These are phyloP conservation scores for Zychaea mexicana DNA, from an alignment of 371 early-diverging fungal species.

Conservation along the genomic window DNA sequence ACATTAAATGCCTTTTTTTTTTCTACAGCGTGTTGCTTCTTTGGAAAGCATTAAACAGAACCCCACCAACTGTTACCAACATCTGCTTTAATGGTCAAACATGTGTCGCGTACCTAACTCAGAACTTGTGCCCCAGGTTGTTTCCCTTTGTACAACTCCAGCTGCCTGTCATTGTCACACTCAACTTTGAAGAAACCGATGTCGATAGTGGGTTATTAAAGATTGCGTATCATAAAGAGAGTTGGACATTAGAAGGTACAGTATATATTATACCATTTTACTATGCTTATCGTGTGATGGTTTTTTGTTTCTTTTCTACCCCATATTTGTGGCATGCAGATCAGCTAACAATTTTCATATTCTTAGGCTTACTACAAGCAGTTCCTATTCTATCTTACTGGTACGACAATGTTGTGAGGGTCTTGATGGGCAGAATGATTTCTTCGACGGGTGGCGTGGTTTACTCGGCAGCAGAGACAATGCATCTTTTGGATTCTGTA, in stretches of 20 bases:
- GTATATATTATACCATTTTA: too few relatives aligned
- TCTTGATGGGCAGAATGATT: constrained; percentile 15
- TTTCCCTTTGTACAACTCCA: constrained; percentile 23
- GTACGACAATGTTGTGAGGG: constrained; percentile 14
- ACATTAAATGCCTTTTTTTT: too few relatives aligned
- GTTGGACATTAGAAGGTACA: constrained; percentile 30
- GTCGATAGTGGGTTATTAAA: constrained; percentile 23
- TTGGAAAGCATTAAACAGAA: constrained; percentile 25
- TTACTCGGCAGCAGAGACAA: constrained; percentile 7
- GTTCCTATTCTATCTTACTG: constrained; percentile 15
- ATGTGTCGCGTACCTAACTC: constrained; percentile 25
- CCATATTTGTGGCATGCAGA: too few relatives aligned
- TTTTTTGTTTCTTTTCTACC: too few relatives aligned
- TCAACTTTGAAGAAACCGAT: constrained; percentile 24
- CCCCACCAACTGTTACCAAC: constrained; percentile 17
- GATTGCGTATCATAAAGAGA: constrained; percentile 18
- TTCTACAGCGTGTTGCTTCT: constrained; percentile 18
- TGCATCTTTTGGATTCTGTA: neutral
- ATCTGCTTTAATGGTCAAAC: constrained; percentile 22
- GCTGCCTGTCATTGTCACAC: constrained; percentile 21
- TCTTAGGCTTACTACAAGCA: constrained; percentile 9
- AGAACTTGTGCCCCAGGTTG: constrained; percentile 18
- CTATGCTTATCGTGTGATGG: too few relatives aligned
- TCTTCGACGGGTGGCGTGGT: constrained; percentile 12
- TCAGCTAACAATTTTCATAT: neutral